phyloP scores from a whole-genome alignment of 768 basidiomycete genomes.

The Agrocybe praecox region DNA sequence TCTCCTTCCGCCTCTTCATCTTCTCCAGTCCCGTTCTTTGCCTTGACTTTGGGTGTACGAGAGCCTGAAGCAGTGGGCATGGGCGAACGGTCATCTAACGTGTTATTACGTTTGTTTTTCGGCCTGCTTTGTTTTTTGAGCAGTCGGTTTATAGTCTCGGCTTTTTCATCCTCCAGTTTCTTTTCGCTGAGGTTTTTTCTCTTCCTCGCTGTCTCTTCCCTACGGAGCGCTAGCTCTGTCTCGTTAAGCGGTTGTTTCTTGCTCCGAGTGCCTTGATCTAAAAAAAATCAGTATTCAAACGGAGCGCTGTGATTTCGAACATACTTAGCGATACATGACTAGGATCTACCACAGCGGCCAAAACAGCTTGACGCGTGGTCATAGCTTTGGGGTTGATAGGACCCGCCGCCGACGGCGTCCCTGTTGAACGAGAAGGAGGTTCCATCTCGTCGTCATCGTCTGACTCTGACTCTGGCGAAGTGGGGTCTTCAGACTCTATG shows the following conservation, averaged over 20 bases:
- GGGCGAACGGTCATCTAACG: conserved; percentile 47
- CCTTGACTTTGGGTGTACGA: conserved; percentile 26
- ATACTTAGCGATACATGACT: conserved; percentile 68
- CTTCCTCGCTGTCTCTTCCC: conserved; percentile 84
- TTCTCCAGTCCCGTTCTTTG: conserved; percentile 32
- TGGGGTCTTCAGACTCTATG: conserved; percentile 42
- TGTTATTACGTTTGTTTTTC: conserved; percentile 59
- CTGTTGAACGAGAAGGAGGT: conserved; percentile 28
- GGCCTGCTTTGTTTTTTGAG: conserved; percentile 83
- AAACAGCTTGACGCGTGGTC: conserved; percentile 69
- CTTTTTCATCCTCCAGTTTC: conserved; percentile 87
- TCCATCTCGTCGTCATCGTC: conserved; percentile 25
- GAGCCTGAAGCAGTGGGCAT: conserved; percentile 23
- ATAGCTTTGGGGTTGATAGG: conserved; percentile 32
- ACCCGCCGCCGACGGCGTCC: conserved; percentile 21
- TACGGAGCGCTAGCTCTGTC: conserved; percentile 69
- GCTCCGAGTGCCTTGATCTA: conserved; percentile 32
- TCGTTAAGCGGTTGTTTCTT: conserved; percentile 74
- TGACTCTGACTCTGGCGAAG: conserved; percentile 25
- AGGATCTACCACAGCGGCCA: conserved; percentile 69
- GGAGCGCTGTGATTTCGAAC: conserved; percentile 2
- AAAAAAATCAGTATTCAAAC: neutral
- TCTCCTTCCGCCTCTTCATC: conserved; percentile 43
- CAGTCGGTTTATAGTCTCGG: conserved; percentile 87
- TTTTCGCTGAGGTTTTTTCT: conserved; percentile 81